These are phyloP conservation scores for Lecanoromycetidae sp. DNA, from an alignment of 2,329 filamentous ascomycete species.

Conservation along the genomic window DNA sequence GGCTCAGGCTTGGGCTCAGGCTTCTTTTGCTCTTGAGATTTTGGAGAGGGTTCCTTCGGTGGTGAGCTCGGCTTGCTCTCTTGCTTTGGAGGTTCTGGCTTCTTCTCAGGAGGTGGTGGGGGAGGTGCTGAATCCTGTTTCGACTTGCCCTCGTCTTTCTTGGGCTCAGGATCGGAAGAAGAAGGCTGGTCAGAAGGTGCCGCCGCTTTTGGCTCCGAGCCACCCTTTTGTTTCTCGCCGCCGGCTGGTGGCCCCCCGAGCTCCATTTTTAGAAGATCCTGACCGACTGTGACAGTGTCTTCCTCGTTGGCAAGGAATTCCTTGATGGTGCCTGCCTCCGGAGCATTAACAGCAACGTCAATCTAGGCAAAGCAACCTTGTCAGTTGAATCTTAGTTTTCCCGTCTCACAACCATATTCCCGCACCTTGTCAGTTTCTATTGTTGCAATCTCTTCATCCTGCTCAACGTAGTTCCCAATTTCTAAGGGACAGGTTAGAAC, in stretches of 20 bases:
- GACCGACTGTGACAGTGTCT: constrained; percentile 87
- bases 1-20: constrained; percentile 23
- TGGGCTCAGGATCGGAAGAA: constrained; percentile 41
- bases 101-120: constrained; percentile 22
- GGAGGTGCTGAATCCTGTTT: constrained; percentile 19
- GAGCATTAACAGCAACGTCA: constrained; percentile 91
- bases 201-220: constrained; percentile 49
- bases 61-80: constrained; percentile 26
- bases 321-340: constrained; percentile 79
- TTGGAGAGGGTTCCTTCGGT: constrained; percentile 23
- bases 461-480: constrained; percentile 85
- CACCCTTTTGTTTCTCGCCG: constrained; percentile 41
- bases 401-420: constrained; percentile 44
- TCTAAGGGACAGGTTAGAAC: constrained; percentile 33
- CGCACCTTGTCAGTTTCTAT: constrained; percentile 96
- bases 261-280: constrained; percentile 79
- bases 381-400: neutral
- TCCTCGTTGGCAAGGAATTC: constrained; percentile 87
- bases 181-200: constrained; percentile 46
- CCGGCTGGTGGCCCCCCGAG: constrained; percentile 52
- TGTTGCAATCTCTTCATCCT: constrained; percentile 94
- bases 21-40: constrained; percentile 23
- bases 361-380: constrained; percentile 46
- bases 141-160: constrained; percentile 30
- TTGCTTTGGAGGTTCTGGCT: constrained; percentile 23